Base-by-base conservation (phyloP, 2,329 filamentous ascomycete genomes). In the Hymenoscyphus occultus region DNA sequence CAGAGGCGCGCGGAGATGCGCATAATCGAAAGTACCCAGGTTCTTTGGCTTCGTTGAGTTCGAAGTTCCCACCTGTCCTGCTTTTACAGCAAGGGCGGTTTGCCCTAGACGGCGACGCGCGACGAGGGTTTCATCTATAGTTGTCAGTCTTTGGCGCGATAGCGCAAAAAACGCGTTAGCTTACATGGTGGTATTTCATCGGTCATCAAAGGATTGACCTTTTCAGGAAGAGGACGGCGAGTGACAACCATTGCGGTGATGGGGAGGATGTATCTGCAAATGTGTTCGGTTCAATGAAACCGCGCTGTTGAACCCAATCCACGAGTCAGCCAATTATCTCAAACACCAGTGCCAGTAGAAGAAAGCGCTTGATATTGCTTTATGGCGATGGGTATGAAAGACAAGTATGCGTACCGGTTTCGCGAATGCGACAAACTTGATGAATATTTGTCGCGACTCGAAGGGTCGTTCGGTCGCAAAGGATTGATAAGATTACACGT, bases 1-100 rank as follows among this genome's bases (percentile, higher is more conserved):
- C 58, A 99, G 81, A 14, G 95, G 94, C 67, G 93, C 94, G 74
- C 94, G 90, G 60, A 99, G 84, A 77, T 99, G 95, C 70, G 93
- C 94, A 78, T 99, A 99, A 78, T 98, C 95, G 76, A 99, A 97
- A 58, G 89, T 87, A 61, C 92, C 92, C 67, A 95, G 82, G 71
- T 90, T 88, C 70, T 89, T 84, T 58, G 87, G 82, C 76, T 92
- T 91, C 64, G 88, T 86, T 69, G 92, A 89, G 77, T 88, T 90
- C 48, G 85, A 84, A 10, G 86, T 86, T 66, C 86, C 86, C n/a
- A 89, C 81, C 71, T 90, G 87, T 40, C 89, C 87, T 73, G 92
- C 88, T 80, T 93, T 95, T 61, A 93, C 88, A 10, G 89, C 88
- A 69, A 99, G 84, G 78, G 96, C 91, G 31, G 95, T 99, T 80